Percentiles rank a stretch among this genome's conserved stretches.
Evolutionary conservation across 352 stramenopile genomes (phyloP).

Genomic region (Pythium grandisporangium): DNA sequence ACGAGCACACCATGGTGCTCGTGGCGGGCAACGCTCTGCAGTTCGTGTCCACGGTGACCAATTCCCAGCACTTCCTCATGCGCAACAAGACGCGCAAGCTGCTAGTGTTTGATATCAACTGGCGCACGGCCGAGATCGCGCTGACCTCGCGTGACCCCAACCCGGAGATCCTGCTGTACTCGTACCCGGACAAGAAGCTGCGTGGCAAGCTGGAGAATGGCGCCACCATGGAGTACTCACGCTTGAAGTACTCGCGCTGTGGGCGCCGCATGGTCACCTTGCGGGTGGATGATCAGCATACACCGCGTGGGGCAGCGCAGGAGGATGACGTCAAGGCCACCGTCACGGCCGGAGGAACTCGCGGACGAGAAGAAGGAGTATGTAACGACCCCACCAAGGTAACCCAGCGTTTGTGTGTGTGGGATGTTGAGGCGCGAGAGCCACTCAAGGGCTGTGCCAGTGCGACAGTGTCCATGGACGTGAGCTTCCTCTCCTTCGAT

Average conservation of each 20-base stretch:
- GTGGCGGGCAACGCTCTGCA: slow-evolving; percentile 53
- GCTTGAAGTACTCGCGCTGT: slow-evolving; percentile 62
- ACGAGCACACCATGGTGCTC: slow-evolving; percentile 59
- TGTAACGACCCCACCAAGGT: no score
- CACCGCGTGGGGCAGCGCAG: neutral
- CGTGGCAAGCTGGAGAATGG: slow-evolving; percentile 32
- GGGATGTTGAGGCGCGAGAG: slow-evolving; percentile 43
- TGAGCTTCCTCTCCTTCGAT: slow-evolving; percentile 63
- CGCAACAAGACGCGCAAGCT: slow-evolving; percentile 40
- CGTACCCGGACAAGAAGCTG: slow-evolving; percentile 71
- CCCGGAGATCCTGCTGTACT: slow-evolving; percentile 53
- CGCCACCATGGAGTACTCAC: slow-evolving; percentile 47
- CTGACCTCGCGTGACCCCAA: slow-evolving; percentile 39
- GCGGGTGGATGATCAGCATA: slow-evolving; percentile 10
- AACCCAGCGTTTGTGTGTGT: slow-evolving; percentile 46
- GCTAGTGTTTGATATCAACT: slow-evolving; percentile 59
- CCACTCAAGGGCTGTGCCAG: slow-evolving; percentile 36
- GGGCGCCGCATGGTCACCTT: slow-evolving; percentile 46
- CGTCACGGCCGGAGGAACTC: slow-evolving; percentile 2
- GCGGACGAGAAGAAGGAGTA: neutral
- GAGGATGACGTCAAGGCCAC: no score
- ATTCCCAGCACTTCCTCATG: slow-evolving; percentile 56
- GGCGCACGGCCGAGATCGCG: slow-evolving; percentile 40
- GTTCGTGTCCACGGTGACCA: slow-evolving; percentile 54
- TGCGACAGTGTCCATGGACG: slow-evolving; percentile 14